Evolutionary conservation across 129 eudicot species (phyloP), one percentile per base, ranked within the genome.

Genomic region (Mikania micrantha): DNA sequence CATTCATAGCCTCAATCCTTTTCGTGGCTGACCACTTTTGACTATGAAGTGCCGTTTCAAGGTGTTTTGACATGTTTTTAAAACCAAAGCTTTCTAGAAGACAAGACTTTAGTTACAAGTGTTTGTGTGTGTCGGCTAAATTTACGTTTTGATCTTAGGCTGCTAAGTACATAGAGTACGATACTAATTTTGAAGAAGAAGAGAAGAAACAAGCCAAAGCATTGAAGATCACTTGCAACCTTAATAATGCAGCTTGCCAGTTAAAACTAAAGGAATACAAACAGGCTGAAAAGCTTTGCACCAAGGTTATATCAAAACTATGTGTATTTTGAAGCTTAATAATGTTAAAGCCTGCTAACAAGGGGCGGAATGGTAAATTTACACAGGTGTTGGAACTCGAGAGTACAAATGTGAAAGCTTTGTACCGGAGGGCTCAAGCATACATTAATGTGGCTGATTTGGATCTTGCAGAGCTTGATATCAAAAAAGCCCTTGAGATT

Each of bases 381-480:
- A 7, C 24, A 19, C 71, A 88, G 99, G 99, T 94, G 4, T 68
- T 94, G 82, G 99, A 94, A 72, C 72, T 83, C 4, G 97, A 94
- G 72, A 83, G 97, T 41, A 94, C 84, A 58, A 94, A 90, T 79
- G 97, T 94, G 71, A 94, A 94, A 71, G 99, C 99, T 7, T 88
- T 94, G 1, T 94, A 94, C 74, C 72, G 99, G 61, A 85, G 99
- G 79, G 94, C 99, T 24, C 99, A 90, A 72, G 99, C 97, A 35
- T 85, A 90, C 70, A 90, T 90, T 16, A 85, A 94, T 44, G 67
- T 87, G 45, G 88, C 88, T 21, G 99, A 94, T 69, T 64, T 94
- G 31, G 99, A 94, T 64, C 70, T 94, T 66, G 99, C 99, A 1
- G 99, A 94, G 71, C 19, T 90, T 48, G 99, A 94, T 60, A 87